phyloP scores from a whole-genome alignment of 768 basidiomycete genomes.

The Russula foetens region DNA sequence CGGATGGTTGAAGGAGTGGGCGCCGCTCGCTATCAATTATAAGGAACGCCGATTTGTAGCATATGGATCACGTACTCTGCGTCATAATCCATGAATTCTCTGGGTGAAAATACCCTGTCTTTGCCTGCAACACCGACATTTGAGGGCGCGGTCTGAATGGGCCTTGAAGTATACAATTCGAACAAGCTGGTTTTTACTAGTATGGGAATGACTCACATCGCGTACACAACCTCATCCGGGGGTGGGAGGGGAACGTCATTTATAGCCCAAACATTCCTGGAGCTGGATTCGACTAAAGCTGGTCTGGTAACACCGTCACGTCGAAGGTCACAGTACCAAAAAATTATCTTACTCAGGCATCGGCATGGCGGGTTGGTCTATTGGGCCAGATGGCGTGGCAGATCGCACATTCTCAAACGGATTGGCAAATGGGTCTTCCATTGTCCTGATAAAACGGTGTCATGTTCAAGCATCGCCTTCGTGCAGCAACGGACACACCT shows the following conservation, averaged over 20 bases:
- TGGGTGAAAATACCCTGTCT: neutral
- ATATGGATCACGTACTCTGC: constrained; percentile 24
- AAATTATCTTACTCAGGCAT: constrained; percentile 5
- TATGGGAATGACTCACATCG: constrained; percentile 5
- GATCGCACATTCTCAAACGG: constrained; percentile 1
- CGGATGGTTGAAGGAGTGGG: constrained; percentile 39
- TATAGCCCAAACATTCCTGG: constrained; percentile 1
- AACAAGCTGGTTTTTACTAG: neutral
- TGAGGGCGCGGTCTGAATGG: constrained; percentile 14
- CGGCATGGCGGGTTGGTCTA: neutral
- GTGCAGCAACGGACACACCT: neutral
- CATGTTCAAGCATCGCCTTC: neutral
- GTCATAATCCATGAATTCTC: constrained; percentile 7
- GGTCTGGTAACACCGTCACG: neutral
- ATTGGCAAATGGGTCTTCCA: constrained; percentile 2
- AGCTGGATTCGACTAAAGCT: neutral
- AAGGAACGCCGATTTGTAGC: constrained; percentile 3
- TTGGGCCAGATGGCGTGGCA: neutral
- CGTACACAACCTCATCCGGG: constrained; percentile 2
- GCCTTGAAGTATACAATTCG: constrained; percentile 2
- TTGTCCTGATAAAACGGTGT: neutral
- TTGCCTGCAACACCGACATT: constrained; percentile 3
- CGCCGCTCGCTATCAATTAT: constrained; percentile 38
- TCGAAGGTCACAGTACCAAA: neutral
- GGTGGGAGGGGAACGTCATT: constrained; percentile 15